Conservation (phyloP, 805 yeast genomes). For the Ogataea allantospora region DNA sequence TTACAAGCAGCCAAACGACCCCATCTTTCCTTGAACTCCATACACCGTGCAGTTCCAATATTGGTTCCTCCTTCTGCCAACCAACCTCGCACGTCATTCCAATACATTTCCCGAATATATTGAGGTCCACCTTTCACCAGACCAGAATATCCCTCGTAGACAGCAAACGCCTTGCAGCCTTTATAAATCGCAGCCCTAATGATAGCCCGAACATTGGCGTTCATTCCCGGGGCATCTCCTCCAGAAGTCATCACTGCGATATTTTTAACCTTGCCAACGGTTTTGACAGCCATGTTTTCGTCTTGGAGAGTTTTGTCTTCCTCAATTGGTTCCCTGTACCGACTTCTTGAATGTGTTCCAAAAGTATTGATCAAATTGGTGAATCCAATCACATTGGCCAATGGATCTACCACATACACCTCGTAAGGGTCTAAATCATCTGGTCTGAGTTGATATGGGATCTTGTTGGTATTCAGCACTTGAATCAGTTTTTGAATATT, state of each 20-base stretch:
- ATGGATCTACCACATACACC: slow-evolving; percentile 75
- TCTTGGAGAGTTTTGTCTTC: not conserved
- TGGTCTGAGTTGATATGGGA: slow-evolving; percentile 60
- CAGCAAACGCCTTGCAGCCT: slow-evolving; percentile 65
- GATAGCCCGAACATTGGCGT: slow-evolving; percentile 71
- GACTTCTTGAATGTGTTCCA: slow-evolving; percentile 25
- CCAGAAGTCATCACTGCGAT: slow-evolving; percentile 81
- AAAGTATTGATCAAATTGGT: slow-evolving; percentile 59
- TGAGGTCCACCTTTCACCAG: slow-evolving; percentile 61
- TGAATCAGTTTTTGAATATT: slow-evolving; percentile 40
- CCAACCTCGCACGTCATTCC: slow-evolving; percentile 76
- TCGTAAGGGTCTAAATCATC: slow-evolving; percentile 73
- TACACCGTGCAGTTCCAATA: slow-evolving; percentile 77
- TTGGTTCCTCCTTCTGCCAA: slow-evolving; percentile 70
- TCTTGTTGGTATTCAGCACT: slow-evolving; percentile 31
- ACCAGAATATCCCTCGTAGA: slow-evolving; percentile 75
- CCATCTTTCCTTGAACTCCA: slow-evolving; percentile 60
- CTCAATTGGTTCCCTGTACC: slow-evolving; percentile 11
- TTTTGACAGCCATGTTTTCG: not conserved
- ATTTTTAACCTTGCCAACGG: slow-evolving; percentile 34
- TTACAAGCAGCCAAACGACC: slow-evolving; percentile 65
- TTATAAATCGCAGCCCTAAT: slow-evolving; percentile 63
- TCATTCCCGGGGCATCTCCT: slow-evolving; percentile 84
- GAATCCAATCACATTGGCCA: slow-evolving; percentile 81
- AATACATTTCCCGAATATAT: slow-evolving; percentile 57